Base-by-base conservation (phyloP, 78 protist species). In the Planoprotostelium fungivorum region DNA sequence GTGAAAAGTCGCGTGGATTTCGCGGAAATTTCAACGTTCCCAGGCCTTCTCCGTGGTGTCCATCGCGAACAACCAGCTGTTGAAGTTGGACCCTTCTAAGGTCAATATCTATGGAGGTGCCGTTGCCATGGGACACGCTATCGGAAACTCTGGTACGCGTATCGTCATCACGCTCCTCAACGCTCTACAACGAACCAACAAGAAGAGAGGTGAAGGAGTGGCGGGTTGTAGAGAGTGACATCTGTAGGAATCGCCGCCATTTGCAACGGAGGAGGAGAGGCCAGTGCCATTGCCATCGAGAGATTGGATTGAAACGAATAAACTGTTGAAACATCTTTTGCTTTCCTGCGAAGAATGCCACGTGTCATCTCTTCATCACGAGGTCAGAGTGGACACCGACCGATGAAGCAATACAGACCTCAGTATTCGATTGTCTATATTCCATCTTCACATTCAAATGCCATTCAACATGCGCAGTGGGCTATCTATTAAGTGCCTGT, bases 71-170 rank as follows among this genome's bases (percentile, higher is more conserved):
- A 86, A 73, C 35, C 90, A 97, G 25, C 39, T 97, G 1, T 93
- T 98, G 29, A 88, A 85, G 37, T 35, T 97, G 63, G 95, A 91
- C 36, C 88, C 39, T 23, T 63, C 31, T 29, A 91, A 89, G 38
- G 91, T 98, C 31, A 99, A 99, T 87, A 93, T 98, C 25, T 38
- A 85, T 51, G 99, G 99, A 28, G 99, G 99, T 38, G 99, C 99
- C 29, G 99, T 98, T 63, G 90, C 99, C 0, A 31, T 98, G 16
- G 99, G 99, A 38, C 99, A 99, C 88, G 99, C 99, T 29, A 95
- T 99, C 51, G 99, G 99, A 38, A 35, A 87, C 34, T 93, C 97
- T n/a, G 99, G 99, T 63, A 95, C 97, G n/a, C 96, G 99, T n/a
- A 97, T 98, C 86, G 84, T 97, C 35, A 90, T 91, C 28, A 95